Evolutionary conservation across 331 rosid species (phyloP), one percentile per base, ranked within the genome.

Genomic region (Rosa hybrid): DNA sequence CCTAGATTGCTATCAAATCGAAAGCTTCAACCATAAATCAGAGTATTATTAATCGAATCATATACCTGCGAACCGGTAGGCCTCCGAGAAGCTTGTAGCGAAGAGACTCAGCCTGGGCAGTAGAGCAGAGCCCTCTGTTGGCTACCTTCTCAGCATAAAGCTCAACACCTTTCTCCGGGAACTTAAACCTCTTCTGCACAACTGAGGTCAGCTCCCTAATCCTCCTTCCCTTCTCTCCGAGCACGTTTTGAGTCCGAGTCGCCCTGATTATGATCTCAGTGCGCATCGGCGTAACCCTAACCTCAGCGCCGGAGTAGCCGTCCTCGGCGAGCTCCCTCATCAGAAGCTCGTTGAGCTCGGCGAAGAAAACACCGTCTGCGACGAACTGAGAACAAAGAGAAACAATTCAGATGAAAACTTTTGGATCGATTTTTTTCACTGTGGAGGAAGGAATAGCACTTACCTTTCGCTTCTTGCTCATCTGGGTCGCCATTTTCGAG

Each of bases 81-180:
- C 98, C 98, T 27, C 97, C 98, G 7, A 94, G 98, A 72, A 94
- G 97, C 90, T 94, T 94, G 88, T 94, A 94, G 4, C 98, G 98
- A 4, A 94, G 97, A 56, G 98, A 94, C 78, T 94, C 98, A 0
- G 97, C 98, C 78, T 92, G 98, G 18, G 97, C 97, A 78, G 92
- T 89, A 30, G 98, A 96, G 64, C 98, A 94, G 27, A 94, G 95
- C 7, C 97, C 98, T 80, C 98, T 86, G 73, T 91, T 94, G 86
- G 91, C 91, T 20, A 94, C 98, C 81, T 90, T 94, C 88, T 94
- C 98, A 6, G 98, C 98, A 63, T 94, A 94, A 7, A 94, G 91
- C 79, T 92, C 97, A 2, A 94, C 98, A 20, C 94, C 89, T 74
- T 91, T 91, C 79, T 94, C 98, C 0, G 97, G 97, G 80, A 94